These are phyloP conservation scores for Pulveroboletus sp. DNA, from an alignment of 768 basidiomycete species.

Conservation along the genomic window DNA sequence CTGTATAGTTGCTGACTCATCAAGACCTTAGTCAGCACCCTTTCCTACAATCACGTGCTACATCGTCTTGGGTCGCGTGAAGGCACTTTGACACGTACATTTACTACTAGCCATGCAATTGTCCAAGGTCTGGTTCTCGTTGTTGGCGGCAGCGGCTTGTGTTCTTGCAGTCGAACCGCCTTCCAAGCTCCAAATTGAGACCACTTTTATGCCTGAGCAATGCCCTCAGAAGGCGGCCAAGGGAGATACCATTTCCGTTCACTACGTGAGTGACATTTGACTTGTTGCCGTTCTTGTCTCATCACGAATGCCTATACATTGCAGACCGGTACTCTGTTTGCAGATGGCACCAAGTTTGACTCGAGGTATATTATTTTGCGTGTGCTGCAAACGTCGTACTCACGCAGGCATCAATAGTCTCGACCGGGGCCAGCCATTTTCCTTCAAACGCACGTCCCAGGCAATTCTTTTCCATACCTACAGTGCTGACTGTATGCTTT, in stretches of 20 bases:
- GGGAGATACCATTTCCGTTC: constrained; percentile 68
- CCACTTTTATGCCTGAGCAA: constrained; percentile 54
- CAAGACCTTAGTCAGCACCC: constrained; percentile 8
- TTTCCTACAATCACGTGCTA: constrained; percentile 2
- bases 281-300: neutral
- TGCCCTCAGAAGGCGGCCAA: constrained; percentile 54
- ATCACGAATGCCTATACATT: neutral
- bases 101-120: constrained; percentile 46
- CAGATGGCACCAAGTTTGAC: constrained; percentile 83
- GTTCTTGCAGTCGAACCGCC: constrained; percentile 50
- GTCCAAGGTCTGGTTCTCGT: constrained; percentile 43
- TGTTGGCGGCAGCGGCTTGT: constrained; percentile 45
- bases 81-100: neutral
- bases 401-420: constrained; percentile 37
- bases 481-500: constrained; percentile 2
- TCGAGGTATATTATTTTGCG: constrained; percentile 55
- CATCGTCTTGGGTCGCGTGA: too few species aligned
- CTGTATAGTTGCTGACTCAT: constrained; percentile 46
- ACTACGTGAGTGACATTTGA: constrained; percentile 57
- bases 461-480: neutral
- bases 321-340: constrained; percentile 71
- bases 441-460: constrained; percentile 63
- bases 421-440: constrained; percentile 73
- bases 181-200: constrained; percentile 58
- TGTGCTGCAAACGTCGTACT: neutral